A percentile compares a stretch with the other conserved stretches of the same genome.
Conservation (phyloP, 2,329 filamentous ascomycete genomes). For the Rhytidhysteron rufulum region DNA sequence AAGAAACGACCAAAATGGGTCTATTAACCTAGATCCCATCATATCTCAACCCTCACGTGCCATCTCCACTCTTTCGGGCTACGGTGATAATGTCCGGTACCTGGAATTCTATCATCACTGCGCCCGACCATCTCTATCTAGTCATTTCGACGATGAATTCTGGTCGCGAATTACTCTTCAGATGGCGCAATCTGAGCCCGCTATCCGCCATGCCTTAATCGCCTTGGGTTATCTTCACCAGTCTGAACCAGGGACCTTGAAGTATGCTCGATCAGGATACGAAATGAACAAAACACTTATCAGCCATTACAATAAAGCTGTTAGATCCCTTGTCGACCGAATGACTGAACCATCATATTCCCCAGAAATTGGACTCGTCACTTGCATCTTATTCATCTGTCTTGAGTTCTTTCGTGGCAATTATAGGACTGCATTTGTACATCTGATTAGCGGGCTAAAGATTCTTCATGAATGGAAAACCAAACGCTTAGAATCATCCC, state of each 20-base stretch:
- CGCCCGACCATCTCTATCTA: slow-evolving; percentile 34
- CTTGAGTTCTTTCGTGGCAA: slow-evolving; percentile 43
- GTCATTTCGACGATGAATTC: slow-evolving; percentile 34
- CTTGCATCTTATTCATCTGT: slow-evolving; percentile 42
- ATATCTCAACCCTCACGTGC: slow-evolving; percentile 3
- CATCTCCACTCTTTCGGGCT: slow-evolving; percentile 7
- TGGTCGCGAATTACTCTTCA: slow-evolving; percentile 42
- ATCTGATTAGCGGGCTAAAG: slow-evolving; percentile 44
- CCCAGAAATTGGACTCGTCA: slow-evolving; percentile 36
- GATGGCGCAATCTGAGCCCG: slow-evolving; percentile 38
- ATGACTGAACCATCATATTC: slow-evolving; percentile 29
- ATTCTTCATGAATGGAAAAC: slow-evolving; percentile 21
- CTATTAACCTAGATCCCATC: slow-evolving; percentile 5
- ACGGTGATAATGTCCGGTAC: slow-evolving; percentile 16
- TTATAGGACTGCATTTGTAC: slow-evolving; percentile 36
- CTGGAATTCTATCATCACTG: slow-evolving; percentile 42
- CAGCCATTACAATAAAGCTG: slow-evolving; percentile 41
- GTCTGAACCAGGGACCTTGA: slow-evolving; percentile 18
- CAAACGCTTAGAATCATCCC: neutral
- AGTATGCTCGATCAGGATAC: slow-evolving; percentile 13
- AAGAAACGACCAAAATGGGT: neutral
- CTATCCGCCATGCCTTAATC: slow-evolving; percentile 42
- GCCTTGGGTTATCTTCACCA: slow-evolving; percentile 37
- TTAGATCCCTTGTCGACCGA: slow-evolving; percentile 29
- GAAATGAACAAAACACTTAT: slow-evolving; percentile 24